Evolutionary conservation across 106 monocot species (phyloP), one percentile per base, ranked within the genome.

Genomic region (Apostasia shenzhenica): DNA sequence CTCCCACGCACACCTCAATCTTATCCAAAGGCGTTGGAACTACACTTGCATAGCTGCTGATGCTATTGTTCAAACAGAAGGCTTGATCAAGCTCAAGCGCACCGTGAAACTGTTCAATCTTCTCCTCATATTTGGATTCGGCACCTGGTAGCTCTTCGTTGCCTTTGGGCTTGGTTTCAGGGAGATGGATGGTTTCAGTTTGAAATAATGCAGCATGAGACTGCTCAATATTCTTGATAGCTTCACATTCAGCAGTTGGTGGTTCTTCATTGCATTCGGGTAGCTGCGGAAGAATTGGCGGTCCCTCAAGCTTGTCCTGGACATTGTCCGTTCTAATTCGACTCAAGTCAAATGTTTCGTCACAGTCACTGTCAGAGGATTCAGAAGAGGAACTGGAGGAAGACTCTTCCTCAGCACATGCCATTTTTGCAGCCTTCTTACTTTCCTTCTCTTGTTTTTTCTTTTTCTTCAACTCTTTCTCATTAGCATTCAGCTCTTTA

Each of bases 1-100:
- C 99, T 37, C 93, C 99, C 87, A 99, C 87, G 61, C 99, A 93
- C 13, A 99, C 87, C 77, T 99, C 99, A 42, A 99, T 90, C 76
- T 73, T 87, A 12, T 73, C 63, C 67, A 26, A 40, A 0, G 49
- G 47, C 4, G 45, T 14, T 44, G 48, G 54, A 6, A 54, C 71
- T 8, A 52, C 41, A 41, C 50, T 51, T 42, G 62, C 72, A 39
- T 3, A 13, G 11, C 2, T 57, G 59, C 13, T 61, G 42, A 11
- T 51, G 7, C 39, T 14, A 42, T 4, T 63, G 10, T 11, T 52
- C 43, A 8, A 64, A 42, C 41, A 41, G 37, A 12, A 8, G 50
- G 6, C 50, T 50, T 50, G 42, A 0, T 62, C n/a, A 13, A 62
- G 40, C 62, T 44, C 45, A 42, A 45, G 45, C 45, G 42, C 13